A percentile compares a stretch with the other conserved stretches of the same genome.
Conservation (phyloP, 2,329 filamentous ascomycete genomes). For the Fusarium sp. region DNA sequence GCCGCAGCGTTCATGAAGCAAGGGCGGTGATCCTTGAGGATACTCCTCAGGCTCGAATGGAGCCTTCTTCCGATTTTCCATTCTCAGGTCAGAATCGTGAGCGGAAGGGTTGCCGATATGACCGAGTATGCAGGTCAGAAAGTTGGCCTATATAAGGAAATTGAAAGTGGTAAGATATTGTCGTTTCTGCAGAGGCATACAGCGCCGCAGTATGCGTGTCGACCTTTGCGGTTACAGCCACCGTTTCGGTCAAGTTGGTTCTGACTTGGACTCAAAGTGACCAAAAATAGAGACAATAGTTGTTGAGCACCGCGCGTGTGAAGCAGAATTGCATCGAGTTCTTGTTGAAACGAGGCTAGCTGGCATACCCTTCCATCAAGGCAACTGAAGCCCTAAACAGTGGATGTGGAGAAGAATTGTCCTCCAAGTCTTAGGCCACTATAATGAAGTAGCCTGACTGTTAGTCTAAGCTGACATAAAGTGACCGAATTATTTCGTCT, state of each 20-base stretch:
- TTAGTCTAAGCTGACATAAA: neutral
- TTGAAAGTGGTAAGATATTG: slow-evolving; percentile 16
- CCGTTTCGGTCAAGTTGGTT: neutral
- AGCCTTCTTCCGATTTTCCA: slow-evolving; percentile 38
- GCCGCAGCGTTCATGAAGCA: slow-evolving; percentile 44
- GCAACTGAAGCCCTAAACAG: slow-evolving; percentile 15
- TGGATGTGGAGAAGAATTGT: neutral
- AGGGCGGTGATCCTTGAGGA: slow-evolving; percentile 41
- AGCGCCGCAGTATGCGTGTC: neutral
- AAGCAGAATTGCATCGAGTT: neutral
- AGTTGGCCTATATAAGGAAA: neutral
- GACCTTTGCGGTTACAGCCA: neutral
- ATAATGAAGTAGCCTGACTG: neutral
- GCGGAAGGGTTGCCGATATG: slow-evolving; percentile 1
- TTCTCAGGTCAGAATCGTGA: slow-evolving; percentile 15
- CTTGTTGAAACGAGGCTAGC: slow-evolving; percentile 9
- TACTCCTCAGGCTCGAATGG: slow-evolving; percentile 48
- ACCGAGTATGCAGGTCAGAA: slow-evolving; percentile 7
- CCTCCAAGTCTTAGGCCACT: neutral
- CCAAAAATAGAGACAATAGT: neutral
- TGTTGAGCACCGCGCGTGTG: neutral
- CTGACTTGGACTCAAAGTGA: neutral
- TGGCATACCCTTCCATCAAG: slow-evolving; percentile 4
- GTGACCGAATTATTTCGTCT: neutral
- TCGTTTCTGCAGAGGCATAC: neutral